phyloP scores from a whole-genome alignment of 2,329 filamentous ascomycete genomes.

The Cladosporium oxysporum region DNA sequence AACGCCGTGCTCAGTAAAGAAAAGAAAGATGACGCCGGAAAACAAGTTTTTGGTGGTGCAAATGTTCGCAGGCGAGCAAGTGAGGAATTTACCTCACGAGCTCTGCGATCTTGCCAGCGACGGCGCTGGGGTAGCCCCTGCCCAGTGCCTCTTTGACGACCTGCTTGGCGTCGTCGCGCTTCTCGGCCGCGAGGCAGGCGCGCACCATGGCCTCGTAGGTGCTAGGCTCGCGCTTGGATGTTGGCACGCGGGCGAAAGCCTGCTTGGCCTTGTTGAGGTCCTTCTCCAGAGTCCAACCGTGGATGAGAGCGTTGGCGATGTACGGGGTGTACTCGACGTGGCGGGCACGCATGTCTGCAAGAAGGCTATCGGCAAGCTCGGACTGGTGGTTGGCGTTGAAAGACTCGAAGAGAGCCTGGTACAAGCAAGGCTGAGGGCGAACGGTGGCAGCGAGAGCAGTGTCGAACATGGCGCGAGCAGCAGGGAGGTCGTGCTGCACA shows the following conservation, averaged over 20 bases:
- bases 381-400: conserved; percentile 90
- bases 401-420: conserved; percentile 94
- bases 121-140: conserved; percentile 86
- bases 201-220: conserved; percentile 99
- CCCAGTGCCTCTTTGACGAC: conserved; percentile 89
- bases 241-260: conserved; percentile 77
- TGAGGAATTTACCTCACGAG: conserved; percentile 59
- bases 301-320: conserved; percentile 96
- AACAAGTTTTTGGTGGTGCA: conserved; percentile 1
- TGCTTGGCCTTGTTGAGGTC: conserved; percentile 75
- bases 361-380: conserved; percentile 68
- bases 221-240: conserved; percentile 84
- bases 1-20: background rate
- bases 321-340: conserved; percentile 89
- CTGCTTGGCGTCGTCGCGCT: conserved; percentile 71
- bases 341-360: conserved; percentile 72
- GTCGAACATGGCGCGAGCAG: conserved; percentile 80
- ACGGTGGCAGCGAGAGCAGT: conserved; percentile 71
- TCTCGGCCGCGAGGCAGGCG: conserved; percentile 81
- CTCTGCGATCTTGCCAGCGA: conserved; percentile 91
- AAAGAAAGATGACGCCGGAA: conserved; percentile 7
- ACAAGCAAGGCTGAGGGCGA: conserved; percentile 78
- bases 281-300: conserved; percentile 88
- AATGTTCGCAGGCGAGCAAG: background rate
- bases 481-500: conserved; percentile 85